phyloP scores from a whole-genome alignment of 2,329 filamentous ascomycete genomes.

The Raffaelea albimanens region DNA sequence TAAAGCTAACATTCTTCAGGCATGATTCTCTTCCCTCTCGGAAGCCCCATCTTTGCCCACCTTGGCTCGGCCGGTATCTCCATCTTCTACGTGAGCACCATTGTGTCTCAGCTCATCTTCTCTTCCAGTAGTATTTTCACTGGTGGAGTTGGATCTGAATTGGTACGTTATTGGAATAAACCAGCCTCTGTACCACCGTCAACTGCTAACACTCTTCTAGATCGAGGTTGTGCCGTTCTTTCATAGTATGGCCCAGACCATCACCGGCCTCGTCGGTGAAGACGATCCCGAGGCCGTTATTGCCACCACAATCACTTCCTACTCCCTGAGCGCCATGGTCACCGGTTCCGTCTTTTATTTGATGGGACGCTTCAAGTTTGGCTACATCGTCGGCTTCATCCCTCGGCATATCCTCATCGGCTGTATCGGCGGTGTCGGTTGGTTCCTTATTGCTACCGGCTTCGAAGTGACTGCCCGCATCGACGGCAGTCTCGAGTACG shows the following conservation, averaged over 20 bases:
- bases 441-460: conserved; percentile 85
- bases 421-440: conserved; percentile 94
- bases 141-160: conserved; percentile 86
- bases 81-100: conserved; percentile 97
- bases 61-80: conserved; percentile 91
- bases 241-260: conserved; percentile 93
- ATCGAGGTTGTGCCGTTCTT: conserved; percentile 99
- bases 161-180: conserved; percentile 45
- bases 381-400: conserved; percentile 93
- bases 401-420: conserved; percentile 93
- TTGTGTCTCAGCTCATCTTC: conserved; percentile 84
- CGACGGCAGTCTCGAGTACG: conserved; percentile 75
- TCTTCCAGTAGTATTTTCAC: conserved; percentile 81
- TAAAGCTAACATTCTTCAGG: conserved; percentile 29
- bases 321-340: conserved; percentile 80
- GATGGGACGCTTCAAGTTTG: conserved; percentile 79
- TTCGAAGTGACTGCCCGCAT: conserved; percentile 88
- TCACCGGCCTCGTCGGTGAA: conserved; percentile 67
- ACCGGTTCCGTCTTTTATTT: conserved; percentile 87
- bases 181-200: background rate
- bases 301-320: conserved; percentile 88
- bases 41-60: conserved; percentile 72
- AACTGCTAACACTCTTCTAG: conserved; percentile 22
- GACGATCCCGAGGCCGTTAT: conserved; percentile 78
- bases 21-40: conserved; percentile 91